Evolutionary conservation across 352 stramenopile species (phyloP).

Genomic region (Phytopythium boreale): DNA sequence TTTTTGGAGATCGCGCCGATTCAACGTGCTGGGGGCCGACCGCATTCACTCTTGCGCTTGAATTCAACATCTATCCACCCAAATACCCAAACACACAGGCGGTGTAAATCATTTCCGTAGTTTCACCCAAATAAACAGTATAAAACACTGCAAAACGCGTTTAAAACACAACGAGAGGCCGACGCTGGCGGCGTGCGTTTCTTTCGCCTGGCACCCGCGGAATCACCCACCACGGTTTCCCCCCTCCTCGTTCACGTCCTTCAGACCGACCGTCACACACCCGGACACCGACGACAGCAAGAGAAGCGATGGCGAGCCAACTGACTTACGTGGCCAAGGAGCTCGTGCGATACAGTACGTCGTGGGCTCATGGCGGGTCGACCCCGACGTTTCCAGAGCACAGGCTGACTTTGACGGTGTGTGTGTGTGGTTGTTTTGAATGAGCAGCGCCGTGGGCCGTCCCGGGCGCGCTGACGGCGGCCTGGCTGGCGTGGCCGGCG

Average conservation of each 20-base stretch:
- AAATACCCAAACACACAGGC: no score
- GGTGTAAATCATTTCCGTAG: no score
- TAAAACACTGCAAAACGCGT: no score
- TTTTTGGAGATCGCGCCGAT: no score
- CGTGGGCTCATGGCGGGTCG: no score
- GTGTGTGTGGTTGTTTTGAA: background rate
- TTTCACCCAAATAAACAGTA: no score
- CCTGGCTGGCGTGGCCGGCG: slow-evolving; percentile 70
- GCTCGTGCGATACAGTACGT: slow-evolving; percentile 43
- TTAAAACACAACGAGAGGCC: background rate
- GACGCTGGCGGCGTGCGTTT: background rate
- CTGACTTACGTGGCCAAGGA: slow-evolving; percentile 54
- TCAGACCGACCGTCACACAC: background rate
- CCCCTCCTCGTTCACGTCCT: background rate
- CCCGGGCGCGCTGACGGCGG: slow-evolving; percentile 42
- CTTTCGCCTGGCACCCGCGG: background rate
- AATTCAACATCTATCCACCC: no score
- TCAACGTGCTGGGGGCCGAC: no score
- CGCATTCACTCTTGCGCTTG: no score
- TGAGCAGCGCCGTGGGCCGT: slow-evolving; percentile 47
- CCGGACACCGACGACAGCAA: background rate
- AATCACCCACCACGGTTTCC: background rate
- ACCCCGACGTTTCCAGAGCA: no score
- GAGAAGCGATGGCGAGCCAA: slow-evolving; percentile 14
- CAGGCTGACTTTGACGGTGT: background rate